These are phyloP conservation scores for Plasmodium relictum DNA, from an alignment of 169 alveolate species.

Conservation along the genomic window DNA sequence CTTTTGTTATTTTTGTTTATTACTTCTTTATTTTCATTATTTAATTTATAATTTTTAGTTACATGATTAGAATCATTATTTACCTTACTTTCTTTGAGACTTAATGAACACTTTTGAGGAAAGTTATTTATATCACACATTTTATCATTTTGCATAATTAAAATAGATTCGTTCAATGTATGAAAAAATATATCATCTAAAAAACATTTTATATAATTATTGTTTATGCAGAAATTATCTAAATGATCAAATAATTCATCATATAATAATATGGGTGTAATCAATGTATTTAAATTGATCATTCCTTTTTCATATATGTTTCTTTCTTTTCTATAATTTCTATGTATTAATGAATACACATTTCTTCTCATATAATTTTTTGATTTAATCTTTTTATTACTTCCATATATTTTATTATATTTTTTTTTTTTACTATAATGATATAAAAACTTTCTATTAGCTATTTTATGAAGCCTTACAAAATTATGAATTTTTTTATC, in stretches of 20 bases:
- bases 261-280: slow-evolving; percentile 21
- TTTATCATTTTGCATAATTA: slow-evolving; percentile 4
- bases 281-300: background rate
- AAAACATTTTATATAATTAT: slow-evolving; percentile 17
- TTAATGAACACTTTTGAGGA: background rate
- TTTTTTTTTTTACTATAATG: background rate
- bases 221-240: slow-evolving; percentile 1
- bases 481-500: background rate
- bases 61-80: background rate
- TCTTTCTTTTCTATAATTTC: background rate
- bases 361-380: too few relatives aligned
- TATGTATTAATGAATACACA: background rate
- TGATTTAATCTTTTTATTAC: too few relatives aligned
- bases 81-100: background rate
- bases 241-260: slow-evolving; percentile 7
- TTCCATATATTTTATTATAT: background rate
- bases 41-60: background rate
- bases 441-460: slow-evolving; percentile 3
- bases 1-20: background rate
- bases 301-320: background rate
- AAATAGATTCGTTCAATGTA: slow-evolving; percentile 1
- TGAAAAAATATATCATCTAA: slow-evolving; percentile 2
- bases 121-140: slow-evolving; percentile 3
- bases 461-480: background rate
- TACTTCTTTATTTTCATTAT: background rate